Evolutionary conservation across 2,329 filamentous ascomycete species (phyloP).

Genomic region (Penicillium crustosum): DNA sequence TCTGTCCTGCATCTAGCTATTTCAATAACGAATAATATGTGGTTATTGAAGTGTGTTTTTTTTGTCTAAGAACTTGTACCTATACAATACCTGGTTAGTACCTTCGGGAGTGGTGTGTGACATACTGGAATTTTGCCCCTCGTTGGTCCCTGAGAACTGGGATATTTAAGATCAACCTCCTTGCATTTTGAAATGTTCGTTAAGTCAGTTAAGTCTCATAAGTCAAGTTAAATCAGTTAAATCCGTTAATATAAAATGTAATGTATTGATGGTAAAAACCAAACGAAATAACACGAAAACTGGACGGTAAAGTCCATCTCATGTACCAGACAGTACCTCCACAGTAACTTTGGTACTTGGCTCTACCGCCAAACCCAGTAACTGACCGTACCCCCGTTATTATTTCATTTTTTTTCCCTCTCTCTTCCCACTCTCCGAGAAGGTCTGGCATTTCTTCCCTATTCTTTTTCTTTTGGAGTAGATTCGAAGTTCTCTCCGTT

Average conservation of each 20-base stretch:
- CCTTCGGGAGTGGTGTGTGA: neutral
- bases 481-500: neutral
- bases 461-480: neutral
- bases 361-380: slow-evolving; percentile 21
- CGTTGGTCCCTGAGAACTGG: neutral
- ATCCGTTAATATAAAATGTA: neutral
- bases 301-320: neutral
- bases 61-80: neutral
- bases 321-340: slow-evolving; percentile 19
- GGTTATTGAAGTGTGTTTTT: neutral
- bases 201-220: too few relatives aligned
- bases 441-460: slow-evolving; percentile 9
- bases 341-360: slow-evolving; percentile 26
- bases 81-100: neutral
- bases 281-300: neutral
- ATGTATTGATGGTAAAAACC: too few relatives aligned
- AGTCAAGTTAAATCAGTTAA: too few relatives aligned
- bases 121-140: slow-evolving; percentile 11
- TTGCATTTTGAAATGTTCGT: slow-evolving; percentile 8
- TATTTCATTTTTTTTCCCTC: slow-evolving; percentile 15
- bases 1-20: slow-evolving; percentile 4
- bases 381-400: slow-evolving; percentile 12
- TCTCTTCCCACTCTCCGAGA: slow-evolving; percentile 8
- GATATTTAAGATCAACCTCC: slow-evolving; percentile 3
- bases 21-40: slow-evolving; percentile 1